These are phyloP conservation scores for Oryza coarctata DNA, from an alignment of 176 grass and related monocot species.

Conservation along the genomic window DNA sequence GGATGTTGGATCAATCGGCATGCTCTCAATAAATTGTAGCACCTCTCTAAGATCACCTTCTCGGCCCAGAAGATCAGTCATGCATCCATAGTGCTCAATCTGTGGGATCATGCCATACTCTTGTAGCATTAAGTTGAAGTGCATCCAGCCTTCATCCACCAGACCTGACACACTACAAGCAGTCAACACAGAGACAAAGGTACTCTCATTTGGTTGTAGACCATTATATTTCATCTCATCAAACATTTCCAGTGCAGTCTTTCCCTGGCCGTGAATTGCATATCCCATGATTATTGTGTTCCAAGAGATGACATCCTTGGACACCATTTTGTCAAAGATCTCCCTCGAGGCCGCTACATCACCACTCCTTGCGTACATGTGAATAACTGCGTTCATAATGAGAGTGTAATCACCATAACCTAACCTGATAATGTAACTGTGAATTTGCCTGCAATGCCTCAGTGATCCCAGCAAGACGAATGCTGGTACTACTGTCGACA, in stretches of 20 bases:
- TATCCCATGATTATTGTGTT: slow-evolving; percentile 87
- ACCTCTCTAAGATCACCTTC: slow-evolving; percentile 54
- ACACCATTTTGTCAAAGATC: slow-evolving; percentile 60
- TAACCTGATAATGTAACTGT: slow-evolving; percentile 58
- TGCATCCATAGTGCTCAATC: slow-evolving; percentile 89
- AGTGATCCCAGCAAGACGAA: slow-evolving; percentile 64
- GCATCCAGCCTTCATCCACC: slow-evolving; percentile 63
- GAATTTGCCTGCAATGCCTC: slow-evolving; percentile 69
- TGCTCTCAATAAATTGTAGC: slow-evolving; percentile 70
- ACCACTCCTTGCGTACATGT: slow-evolving; percentile 82
- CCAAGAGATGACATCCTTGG: slow-evolving; percentile 72
- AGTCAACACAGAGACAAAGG: slow-evolving; percentile 80
- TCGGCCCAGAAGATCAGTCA: slow-evolving; percentile 80
- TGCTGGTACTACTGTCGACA: slow-evolving; percentile 55
- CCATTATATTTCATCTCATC: slow-evolving; percentile 59
- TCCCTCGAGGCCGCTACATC: slow-evolving; percentile 60
- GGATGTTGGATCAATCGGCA: slow-evolving; percentile 63
- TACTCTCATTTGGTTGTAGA: slow-evolving; percentile 61
- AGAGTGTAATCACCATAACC: slow-evolving; percentile 50
- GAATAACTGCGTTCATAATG: slow-evolving; percentile 60
- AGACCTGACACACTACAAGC: slow-evolving; percentile 83
- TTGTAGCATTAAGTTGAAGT: slow-evolving; percentile 70
- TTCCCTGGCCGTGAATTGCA: slow-evolving; percentile 76
- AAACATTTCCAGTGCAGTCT: slow-evolving; percentile 63
- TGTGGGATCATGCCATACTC: slow-evolving; percentile 67